Base-by-base conservation (phyloP, 2,329 filamentous ascomycete species). In the Seiridium unicorne region DNA sequence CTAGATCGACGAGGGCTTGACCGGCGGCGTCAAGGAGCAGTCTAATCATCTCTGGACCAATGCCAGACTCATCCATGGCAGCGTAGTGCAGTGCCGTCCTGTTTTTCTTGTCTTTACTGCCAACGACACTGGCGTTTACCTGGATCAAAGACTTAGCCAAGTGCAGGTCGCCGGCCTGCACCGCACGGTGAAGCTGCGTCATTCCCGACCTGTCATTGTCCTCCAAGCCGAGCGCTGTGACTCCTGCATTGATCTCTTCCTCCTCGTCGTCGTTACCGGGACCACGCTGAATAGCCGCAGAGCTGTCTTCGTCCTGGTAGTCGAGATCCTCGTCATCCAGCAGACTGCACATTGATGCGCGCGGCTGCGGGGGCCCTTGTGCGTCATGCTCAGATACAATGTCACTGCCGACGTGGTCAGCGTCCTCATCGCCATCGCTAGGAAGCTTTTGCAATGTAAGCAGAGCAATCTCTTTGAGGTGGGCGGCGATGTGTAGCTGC, bases 371-470 rank as follows among this genome's bases (percentile, higher is more conserved):
- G 61, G 34, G 13, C 18, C 36, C 54, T 31, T 55, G 58, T 58
- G 65, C 65, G 61, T 64, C 61, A 65, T 67, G 64, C 55, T 69
- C 68, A n/a, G n/a, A n/a, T 64, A 64, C 55, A 51, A 60, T 56
- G 59, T 71, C 68, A 62, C 68, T 70, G 61, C 58, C 66, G 32
- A 69, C 58, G 51, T 67, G 59, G 53, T 65, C 61, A 40, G 51
- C 59, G n/a, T 66, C 59, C 13, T 68, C 66, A 31, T 64, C 62
- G 32, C 36, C 61, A 59, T 63, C 65, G 65, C 62, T 62, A 9
- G 69, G 69, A n/a, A 72, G 61, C 57, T 72, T 72, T 65, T 71
- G 69, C 60, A 72, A 55, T 63, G 69, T 63, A 64, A 72, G 65
- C 60, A 71, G 56, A 60, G 69, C 67, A 62, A 72, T 71, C 65